These are phyloP conservation scores for Metschnikowia lunata DNA, from an alignment of 805 yeast genomes.

Conservation along the genomic window DNA sequence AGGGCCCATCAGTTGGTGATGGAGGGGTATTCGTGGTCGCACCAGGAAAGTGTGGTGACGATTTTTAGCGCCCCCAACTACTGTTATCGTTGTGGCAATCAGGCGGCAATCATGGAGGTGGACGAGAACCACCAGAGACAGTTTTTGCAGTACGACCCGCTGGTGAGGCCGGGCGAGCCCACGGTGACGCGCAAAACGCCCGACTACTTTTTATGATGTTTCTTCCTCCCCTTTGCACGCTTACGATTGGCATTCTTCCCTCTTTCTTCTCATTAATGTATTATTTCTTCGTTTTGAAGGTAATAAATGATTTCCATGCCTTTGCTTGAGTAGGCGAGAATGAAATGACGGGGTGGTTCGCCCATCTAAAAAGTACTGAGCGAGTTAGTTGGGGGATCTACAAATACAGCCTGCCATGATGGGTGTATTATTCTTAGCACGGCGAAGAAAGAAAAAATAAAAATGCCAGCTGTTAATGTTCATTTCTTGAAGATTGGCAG, in stretches of 20 bases:
- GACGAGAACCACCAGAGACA: constrained; percentile 90
- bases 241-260: neutral
- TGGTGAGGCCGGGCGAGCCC: constrained; percentile 97
- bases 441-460: neutral
- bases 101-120: constrained; percentile 97
- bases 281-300: constrained; percentile 6
- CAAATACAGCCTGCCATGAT: no score
- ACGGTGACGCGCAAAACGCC: constrained; percentile 96
- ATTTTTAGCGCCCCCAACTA: constrained; percentile 94
- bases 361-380: no score
- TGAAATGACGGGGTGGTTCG: no score
- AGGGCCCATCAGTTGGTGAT: constrained; percentile 97
- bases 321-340: no score
- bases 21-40: constrained; percentile 96
- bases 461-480: neutral
- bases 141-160: constrained; percentile 92
- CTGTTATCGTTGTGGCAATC: constrained; percentile 96
- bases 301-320: constrained; percentile 4
- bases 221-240: constrained; percentile 3
- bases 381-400: no score
- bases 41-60: constrained; percentile 90
- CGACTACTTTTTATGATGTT: constrained; percentile 76
- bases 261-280: constrained; percentile 8
- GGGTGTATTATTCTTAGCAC: no score
- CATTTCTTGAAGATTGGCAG: neutral